These are phyloP conservation scores for Amanita pseudoporphyria DNA, from an alignment of 768 basidiomycete species.

Conservation along the genomic window DNA sequence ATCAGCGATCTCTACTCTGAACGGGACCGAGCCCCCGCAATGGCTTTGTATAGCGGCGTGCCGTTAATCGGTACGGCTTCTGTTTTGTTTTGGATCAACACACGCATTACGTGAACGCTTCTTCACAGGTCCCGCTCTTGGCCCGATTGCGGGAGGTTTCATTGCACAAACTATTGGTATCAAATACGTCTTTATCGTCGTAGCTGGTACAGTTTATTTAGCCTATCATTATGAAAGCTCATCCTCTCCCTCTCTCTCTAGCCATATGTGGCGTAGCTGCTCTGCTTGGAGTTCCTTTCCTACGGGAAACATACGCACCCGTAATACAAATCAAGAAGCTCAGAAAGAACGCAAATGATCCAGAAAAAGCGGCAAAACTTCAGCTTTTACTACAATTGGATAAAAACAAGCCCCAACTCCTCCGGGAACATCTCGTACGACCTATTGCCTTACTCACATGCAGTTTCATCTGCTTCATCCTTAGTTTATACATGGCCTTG, in stretches of 20 bases:
- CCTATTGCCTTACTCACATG: slow-evolving; percentile 47
- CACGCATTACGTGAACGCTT: too few relatives aligned
- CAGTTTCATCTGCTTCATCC: slow-evolving; percentile 61
- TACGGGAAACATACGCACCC: slow-evolving; percentile 73
- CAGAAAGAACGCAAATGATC: slow-evolving; percentile 22
- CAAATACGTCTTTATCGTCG: slow-evolving; percentile 50
- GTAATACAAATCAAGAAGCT: slow-evolving; percentile 46
- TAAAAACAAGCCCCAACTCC: slow-evolving; percentile 25
- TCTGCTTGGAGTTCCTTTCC: slow-evolving; percentile 44
- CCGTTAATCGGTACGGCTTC: slow-evolving; percentile 42
- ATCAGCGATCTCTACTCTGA: slow-evolving; percentile 62
- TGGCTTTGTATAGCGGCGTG: slow-evolving; percentile 58
- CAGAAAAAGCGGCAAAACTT: slow-evolving; percentile 28
- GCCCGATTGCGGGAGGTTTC: slow-evolving; percentile 60
- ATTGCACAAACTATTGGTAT: slow-evolving; percentile 49
- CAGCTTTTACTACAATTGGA: slow-evolving; percentile 13
- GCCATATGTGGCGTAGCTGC: slow-evolving; percentile 34
- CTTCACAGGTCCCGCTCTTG: slow-evolving; percentile 39
- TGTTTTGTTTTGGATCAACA: too few relatives aligned
- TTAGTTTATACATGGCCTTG: slow-evolving; percentile 66
- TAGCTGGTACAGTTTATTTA: slow-evolving; percentile 23
- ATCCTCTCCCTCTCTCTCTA: slow-evolving; percentile 7
- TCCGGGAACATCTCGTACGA: slow-evolving; percentile 55
- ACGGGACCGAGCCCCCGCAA: slow-evolving; percentile 44
- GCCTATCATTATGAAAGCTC: not conserved